Percentiles rank a stretch among this genome's conserved stretches.
phyloP scores from a whole-genome alignment of 2,329 filamentous ascomycete species.

The Diplodia scrobiculata region DNA sequence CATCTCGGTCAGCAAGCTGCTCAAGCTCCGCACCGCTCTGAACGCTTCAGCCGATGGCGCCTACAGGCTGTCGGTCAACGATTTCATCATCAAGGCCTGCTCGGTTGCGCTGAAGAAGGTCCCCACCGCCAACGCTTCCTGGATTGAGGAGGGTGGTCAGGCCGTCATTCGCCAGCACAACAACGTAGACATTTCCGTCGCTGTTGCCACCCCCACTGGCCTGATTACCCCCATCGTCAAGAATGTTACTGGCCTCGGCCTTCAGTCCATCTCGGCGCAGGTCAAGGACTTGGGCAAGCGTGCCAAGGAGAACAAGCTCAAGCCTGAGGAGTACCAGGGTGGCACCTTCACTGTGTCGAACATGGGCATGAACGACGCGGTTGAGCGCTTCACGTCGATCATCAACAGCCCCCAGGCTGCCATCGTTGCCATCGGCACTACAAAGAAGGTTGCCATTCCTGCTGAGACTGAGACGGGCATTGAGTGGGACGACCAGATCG shows the following conservation, averaged over 20 bases:
- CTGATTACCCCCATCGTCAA: conserved; percentile 98
- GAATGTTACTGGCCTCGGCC: conserved; percentile 80
- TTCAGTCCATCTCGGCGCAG: conserved; percentile 81
- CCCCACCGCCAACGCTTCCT: conserved; percentile 92
- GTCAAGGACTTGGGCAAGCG: conserved; percentile 98
- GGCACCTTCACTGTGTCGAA: conserved; percentile 99
- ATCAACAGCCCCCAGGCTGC: conserved; percentile 98
- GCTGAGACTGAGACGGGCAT: conserved; percentile 81
- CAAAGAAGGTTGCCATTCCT: conserved; percentile 90
- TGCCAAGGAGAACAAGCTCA: conserved; percentile 94
- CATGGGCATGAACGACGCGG: conserved; percentile 98
- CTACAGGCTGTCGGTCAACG: conserved; percentile 99
- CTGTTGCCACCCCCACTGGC: conserved; percentile 87
- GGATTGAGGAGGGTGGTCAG: conserved; percentile 75
- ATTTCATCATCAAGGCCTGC: conserved; percentile 98
- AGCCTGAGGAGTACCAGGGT: conserved; percentile 99
- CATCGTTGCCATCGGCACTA: conserved; percentile 92
- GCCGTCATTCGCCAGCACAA: conserved; percentile 87
- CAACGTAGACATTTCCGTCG: conserved; percentile 91
- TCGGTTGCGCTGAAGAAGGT: conserved; percentile 88
- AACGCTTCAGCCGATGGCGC: conserved; percentile 86
- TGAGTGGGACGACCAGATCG: conserved; percentile 96
- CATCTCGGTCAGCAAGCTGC: conserved; percentile 89
- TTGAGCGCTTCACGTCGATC: conserved; percentile 96
- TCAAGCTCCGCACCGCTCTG: conserved; percentile 92